These are phyloP conservation scores for Nakazawaea ambrosiae DNA, from an alignment of 805 yeast genomes.

Conservation along the genomic window DNA sequence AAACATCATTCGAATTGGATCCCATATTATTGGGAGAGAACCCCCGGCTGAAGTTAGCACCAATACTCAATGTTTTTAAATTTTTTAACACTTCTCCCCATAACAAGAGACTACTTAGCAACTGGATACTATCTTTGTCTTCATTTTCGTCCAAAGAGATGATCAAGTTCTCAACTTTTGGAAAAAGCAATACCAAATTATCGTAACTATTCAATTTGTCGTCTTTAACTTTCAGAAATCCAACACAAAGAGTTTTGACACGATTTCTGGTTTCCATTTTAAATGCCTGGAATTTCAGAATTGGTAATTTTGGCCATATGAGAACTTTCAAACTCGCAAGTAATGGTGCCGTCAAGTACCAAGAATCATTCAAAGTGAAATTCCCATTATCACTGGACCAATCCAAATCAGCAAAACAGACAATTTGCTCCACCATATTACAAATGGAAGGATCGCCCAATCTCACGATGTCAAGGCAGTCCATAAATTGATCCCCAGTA, in stretches of 20 bases:
- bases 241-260: conserved; percentile 7
- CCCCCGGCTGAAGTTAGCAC: not conserved
- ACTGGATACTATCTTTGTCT: not conserved
- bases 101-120: conserved; percentile 4
- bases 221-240: not conserved
- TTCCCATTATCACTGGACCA: conserved; percentile 1
- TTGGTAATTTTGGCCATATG: conserved; percentile 12
- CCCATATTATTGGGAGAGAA: not conserved
- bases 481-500: not conserved
- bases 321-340: conserved; percentile 5
- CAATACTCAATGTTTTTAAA: conserved; percentile 5
- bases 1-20: too few relatives aligned
- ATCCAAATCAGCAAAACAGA: conserved; percentile 10
- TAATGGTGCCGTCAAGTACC: conserved; percentile 9
- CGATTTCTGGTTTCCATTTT: not conserved
- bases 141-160: conserved; percentile 6
- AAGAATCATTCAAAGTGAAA: conserved; percentile 11
- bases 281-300: conserved; percentile 9
- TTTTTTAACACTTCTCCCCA: conserved; percentile 7
- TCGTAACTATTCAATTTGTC: conserved; percentile 6
- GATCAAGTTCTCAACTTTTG: conserved; percentile 8
- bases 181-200: conserved; percentile 8
- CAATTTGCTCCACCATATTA: conserved; percentile 6
- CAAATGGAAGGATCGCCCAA: conserved; percentile 8
- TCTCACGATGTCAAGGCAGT: conserved; percentile 10